These are phyloP conservation scores for Cryphonectria nitschkei DNA, from an alignment of 2,329 filamentous ascomycete genomes.

Conservation along the genomic window DNA sequence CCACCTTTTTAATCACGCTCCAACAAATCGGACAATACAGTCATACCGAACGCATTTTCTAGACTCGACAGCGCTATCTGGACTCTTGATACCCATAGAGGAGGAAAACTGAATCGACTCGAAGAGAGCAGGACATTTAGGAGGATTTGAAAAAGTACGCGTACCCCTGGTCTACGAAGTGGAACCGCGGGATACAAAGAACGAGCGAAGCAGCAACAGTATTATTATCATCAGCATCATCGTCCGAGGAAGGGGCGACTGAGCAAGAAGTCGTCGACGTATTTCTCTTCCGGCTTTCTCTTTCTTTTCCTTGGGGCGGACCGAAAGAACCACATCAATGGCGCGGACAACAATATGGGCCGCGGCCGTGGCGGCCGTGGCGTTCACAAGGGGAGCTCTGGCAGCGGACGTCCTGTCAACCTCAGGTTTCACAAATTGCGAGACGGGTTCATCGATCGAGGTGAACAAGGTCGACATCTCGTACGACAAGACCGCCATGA, in stretches of 20 bases:
- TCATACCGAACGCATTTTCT: constrained; percentile 24
- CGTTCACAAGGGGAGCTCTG: constrained; percentile 53
- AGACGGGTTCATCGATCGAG: constrained; percentile 60
- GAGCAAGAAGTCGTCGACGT: neutral
- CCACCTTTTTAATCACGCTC: constrained; percentile 30
- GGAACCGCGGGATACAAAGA: constrained; percentile 12
- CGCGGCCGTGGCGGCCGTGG: constrained; percentile 40
- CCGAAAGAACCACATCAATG: constrained; percentile 30
- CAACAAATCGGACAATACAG: constrained; percentile 13
- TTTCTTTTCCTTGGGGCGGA: neutral
- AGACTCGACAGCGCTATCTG: constrained; percentile 18
- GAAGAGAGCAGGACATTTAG: constrained; percentile 18
- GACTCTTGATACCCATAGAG: constrained; percentile 29
- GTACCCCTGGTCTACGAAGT: constrained; percentile 8
- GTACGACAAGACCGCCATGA: constrained; percentile 76
- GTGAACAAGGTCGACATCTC: constrained; percentile 76
- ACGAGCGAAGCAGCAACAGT: constrained; percentile 5
- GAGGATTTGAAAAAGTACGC: constrained; percentile 24
- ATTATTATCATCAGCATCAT: neutral
- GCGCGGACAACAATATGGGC: constrained; percentile 33
- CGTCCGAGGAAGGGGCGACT: constrained; percentile 13
- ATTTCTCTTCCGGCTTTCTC: neutral
- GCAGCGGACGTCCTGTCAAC: constrained; percentile 78
- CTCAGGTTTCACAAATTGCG: constrained; percentile 77
- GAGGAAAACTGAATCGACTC: constrained; percentile 22